Evolutionary conservation across 768 basidiomycete species (phyloP).

Genomic region (Nidula microcarpa): DNA sequence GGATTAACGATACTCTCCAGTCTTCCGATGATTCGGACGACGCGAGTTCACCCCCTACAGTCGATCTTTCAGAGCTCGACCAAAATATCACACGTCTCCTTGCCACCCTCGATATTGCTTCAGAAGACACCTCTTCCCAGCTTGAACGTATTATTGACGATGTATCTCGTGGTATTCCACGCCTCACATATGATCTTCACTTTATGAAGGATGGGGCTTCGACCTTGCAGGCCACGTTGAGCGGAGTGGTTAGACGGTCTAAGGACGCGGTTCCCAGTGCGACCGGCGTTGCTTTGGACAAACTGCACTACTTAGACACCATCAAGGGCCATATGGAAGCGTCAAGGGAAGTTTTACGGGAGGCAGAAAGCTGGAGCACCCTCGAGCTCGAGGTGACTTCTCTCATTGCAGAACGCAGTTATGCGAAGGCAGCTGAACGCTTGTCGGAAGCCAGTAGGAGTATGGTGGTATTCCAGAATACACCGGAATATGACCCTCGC

Average conservation of each 20-base stretch:
- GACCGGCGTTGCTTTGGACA: slow-evolving; percentile 68
- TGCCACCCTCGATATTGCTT: slow-evolving; percentile 79
- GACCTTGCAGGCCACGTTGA: slow-evolving; percentile 65
- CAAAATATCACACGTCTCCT: slow-evolving; percentile 72
- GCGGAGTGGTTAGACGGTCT: slow-evolving; percentile 56
- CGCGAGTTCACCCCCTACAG: slow-evolving; percentile 8
- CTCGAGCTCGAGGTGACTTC: slow-evolving; percentile 90
- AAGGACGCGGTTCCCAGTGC: slow-evolving; percentile 47
- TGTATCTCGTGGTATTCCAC: slow-evolving; percentile 85
- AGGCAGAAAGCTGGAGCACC: slow-evolving; percentile 96
- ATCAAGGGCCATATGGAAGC: slow-evolving; percentile 87
- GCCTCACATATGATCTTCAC: slow-evolving; percentile 92
- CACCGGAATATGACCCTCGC: slow-evolving; percentile 85
- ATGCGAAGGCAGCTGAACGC: slow-evolving; percentile 88
- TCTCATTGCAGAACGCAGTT: slow-evolving; percentile 74
- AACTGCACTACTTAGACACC: slow-evolving; percentile 76
- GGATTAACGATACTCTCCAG: slow-evolving; percentile 67
- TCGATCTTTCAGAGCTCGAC: slow-evolving; percentile 60
- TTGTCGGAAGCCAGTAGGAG: slow-evolving; percentile 85
- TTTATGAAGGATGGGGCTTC: slow-evolving; percentile 94
- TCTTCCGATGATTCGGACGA: slow-evolving; percentile 26
- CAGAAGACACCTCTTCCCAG: slow-evolving; percentile 82
- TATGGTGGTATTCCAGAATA: slow-evolving; percentile 92
- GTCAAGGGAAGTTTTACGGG: slow-evolving; percentile 82
- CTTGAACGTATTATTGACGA: slow-evolving; percentile 91